Conservation (phyloP, 2,329 filamentous ascomycete genomes). For the Massarina eburnea region DNA sequence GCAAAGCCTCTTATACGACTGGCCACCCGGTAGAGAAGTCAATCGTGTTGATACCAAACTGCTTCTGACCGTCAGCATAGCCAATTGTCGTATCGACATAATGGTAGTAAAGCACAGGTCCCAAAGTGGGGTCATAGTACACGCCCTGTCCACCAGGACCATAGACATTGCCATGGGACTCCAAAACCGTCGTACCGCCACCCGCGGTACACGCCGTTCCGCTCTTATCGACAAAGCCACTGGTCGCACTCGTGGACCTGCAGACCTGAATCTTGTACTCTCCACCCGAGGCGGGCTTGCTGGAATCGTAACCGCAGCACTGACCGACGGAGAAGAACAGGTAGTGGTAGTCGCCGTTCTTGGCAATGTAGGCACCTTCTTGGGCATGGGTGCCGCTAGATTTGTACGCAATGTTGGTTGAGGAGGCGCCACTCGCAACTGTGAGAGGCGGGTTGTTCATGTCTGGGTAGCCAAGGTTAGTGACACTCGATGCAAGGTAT, state of each 20-base stretch:
- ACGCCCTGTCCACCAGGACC: constrained; percentile 68
- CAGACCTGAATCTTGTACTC: constrained; percentile 70
- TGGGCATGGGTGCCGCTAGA: constrained; percentile 53
- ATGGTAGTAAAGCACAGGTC: constrained; percentile 64
- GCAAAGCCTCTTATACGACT: constrained; percentile 22
- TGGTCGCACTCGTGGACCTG: constrained; percentile 54
- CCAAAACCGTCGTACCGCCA: constrained; percentile 64
- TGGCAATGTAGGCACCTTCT: constrained; percentile 61
- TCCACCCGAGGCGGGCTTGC: constrained; percentile 55
- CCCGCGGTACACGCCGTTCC: constrained; percentile 57
- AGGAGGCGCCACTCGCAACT: constrained; percentile 31
- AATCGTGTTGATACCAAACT: constrained; percentile 56
- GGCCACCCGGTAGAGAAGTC: constrained; percentile 56
- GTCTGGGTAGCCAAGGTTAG: too few relatives aligned
- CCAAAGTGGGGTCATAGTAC: constrained; percentile 52
- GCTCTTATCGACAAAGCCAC: constrained; percentile 59
- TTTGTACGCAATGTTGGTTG: constrained; percentile 57
- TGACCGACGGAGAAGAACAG: constrained; percentile 64
- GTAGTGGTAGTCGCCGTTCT: constrained; percentile 62
- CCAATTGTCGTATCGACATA: constrained; percentile 60
- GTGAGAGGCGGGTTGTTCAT: constrained; percentile 46
- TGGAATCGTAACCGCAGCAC: constrained; percentile 62
- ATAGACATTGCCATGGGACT: constrained; percentile 62
- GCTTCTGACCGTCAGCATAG: constrained; percentile 54
- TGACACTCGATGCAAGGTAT: too few relatives aligned